Percentiles rank a stretch among this genome's conserved stretches.
Conservation (phyloP, 441 rosid genomes). For the Corymbia calophylla region DNA sequence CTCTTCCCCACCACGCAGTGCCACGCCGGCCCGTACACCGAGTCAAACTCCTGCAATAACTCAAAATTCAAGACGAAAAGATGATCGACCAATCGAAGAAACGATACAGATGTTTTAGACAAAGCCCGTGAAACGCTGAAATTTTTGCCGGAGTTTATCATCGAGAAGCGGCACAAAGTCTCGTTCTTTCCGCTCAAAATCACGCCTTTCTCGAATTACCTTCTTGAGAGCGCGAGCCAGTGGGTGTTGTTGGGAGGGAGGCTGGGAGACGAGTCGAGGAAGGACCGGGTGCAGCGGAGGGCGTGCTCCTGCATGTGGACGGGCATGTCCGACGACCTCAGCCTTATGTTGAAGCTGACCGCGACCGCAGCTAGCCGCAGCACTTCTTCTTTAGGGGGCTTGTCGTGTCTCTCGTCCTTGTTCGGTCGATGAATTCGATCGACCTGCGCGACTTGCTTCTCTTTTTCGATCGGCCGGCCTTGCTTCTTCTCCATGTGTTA, state of each 20-base stretch:
- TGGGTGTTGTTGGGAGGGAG: background rate
- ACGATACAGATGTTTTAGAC: background rate
- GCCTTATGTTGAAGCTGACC: constrained; percentile 20
- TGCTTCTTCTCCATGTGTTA: background rate
- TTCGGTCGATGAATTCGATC: background rate
- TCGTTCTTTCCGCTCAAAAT: background rate
- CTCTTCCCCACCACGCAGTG: background rate
- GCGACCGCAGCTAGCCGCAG: constrained; percentile 24
- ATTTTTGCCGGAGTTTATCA: background rate
- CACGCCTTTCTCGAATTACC: background rate
- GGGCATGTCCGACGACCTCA: constrained; percentile 29
- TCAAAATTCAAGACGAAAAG: background rate
- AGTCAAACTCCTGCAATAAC: background rate
- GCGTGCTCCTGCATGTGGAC: constrained; percentile 25
- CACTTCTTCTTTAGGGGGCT: constrained; percentile 7
- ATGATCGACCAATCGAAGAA: background rate
- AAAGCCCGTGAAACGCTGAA: background rate
- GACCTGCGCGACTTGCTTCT: background rate
- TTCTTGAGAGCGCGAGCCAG: background rate
- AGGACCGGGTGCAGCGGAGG: constrained; percentile 15
- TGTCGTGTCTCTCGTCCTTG: background rate
- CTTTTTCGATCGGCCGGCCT: background rate
- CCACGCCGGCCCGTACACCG: background rate
- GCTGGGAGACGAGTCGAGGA: background rate
- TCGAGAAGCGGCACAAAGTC: background rate